A percentile compares a stretch with the other conserved stretches of the same genome.
Conservation (phyloP, 768 basidiomycete genomes). For the Russula dissimulans region DNA sequence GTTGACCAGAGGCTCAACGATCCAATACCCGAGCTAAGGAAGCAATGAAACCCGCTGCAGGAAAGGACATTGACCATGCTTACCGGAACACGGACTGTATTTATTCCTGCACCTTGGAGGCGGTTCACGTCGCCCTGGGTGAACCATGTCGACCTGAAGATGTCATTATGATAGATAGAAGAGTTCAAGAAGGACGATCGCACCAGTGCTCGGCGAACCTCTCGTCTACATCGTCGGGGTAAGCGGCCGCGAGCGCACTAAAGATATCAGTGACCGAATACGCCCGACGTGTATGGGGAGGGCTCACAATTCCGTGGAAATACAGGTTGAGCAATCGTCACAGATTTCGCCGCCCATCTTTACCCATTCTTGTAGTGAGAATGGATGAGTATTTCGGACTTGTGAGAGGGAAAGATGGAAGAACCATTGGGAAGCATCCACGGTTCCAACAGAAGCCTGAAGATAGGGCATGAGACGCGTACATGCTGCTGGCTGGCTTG, state of each 20-base stretch:
- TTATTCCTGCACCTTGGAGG: slow-evolving; percentile 49
- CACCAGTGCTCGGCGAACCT: slow-evolving; percentile 56
- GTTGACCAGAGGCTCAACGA: slow-evolving; percentile 63
- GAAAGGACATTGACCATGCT: slow-evolving; percentile 17
- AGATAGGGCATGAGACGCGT: neutral
- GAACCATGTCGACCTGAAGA: slow-evolving; percentile 59
- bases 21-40: slow-evolving; percentile 70
- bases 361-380: slow-evolving; percentile 44
- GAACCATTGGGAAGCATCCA: slow-evolving; percentile 74
- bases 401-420: neutral
- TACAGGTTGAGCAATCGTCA: slow-evolving; percentile 51
- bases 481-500: neutral
- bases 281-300: slow-evolving; percentile 35
- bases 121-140: slow-evolving; percentile 48
- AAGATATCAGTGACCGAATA: neutral
- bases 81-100: slow-evolving; percentile 71
- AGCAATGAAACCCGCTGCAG: neutral
- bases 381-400: neutral
- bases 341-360: slow-evolving; percentile 66
- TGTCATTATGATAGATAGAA: neutral
- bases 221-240: slow-evolving; percentile 47
- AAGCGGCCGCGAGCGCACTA: slow-evolving; percentile 53
- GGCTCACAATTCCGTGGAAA: slow-evolving; percentile 56
- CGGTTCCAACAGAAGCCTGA: slow-evolving; percentile 63
- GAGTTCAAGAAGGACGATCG: neutral